These are phyloP conservation scores for Gossypium lobatum DNA, from an alignment of 441 rosid genomes.

Conservation along the genomic window DNA sequence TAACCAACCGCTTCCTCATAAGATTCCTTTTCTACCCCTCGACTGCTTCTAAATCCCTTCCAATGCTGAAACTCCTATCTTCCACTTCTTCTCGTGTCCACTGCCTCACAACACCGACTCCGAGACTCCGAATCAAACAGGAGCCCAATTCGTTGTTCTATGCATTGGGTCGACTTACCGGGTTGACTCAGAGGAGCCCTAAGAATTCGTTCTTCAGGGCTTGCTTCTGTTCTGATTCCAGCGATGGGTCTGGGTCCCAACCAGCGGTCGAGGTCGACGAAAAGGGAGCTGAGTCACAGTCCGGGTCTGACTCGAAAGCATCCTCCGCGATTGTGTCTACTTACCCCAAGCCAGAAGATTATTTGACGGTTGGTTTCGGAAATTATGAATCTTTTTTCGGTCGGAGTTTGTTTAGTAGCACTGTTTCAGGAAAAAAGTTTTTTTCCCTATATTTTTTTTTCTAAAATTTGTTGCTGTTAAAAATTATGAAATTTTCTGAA, in stretches of 20 bases:
- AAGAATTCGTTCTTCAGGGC: conserved; percentile 35
- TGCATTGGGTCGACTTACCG: conserved; percentile 45
- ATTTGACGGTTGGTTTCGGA: conserved; percentile 43
- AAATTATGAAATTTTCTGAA: not conserved
- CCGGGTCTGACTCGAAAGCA: conserved; percentile 37
- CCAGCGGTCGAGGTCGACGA: conserved; percentile 38
- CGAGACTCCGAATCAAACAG: conserved; percentile 10
- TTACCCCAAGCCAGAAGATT: conserved; percentile 79
- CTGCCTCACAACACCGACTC: conserved; percentile 28
- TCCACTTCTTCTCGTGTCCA: conserved; percentile 49
- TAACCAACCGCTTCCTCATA: not conserved
- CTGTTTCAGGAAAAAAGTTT: not conserved
- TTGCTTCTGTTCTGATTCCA: conserved; percentile 66
- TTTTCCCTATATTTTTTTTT: too few relatives aligned
- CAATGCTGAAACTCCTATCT: conserved; percentile 80
- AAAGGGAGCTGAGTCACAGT: conserved; percentile 41
- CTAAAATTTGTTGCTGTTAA: not conserved
- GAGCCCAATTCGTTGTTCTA: conserved; percentile 36
- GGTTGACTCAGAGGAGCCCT: conserved; percentile 33
- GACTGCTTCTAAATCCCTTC: conserved; percentile 12
- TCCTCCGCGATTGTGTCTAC: conserved; percentile 81
- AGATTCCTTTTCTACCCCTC: conserved; percentile 13
- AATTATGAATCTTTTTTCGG: not conserved
- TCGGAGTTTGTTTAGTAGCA: not conserved
- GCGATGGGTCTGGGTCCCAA: conserved; percentile 23